These are phyloP conservation scores for Clarireedia paspali DNA, from an alignment of 2,329 filamentous ascomycete species.

Conservation along the genomic window DNA sequence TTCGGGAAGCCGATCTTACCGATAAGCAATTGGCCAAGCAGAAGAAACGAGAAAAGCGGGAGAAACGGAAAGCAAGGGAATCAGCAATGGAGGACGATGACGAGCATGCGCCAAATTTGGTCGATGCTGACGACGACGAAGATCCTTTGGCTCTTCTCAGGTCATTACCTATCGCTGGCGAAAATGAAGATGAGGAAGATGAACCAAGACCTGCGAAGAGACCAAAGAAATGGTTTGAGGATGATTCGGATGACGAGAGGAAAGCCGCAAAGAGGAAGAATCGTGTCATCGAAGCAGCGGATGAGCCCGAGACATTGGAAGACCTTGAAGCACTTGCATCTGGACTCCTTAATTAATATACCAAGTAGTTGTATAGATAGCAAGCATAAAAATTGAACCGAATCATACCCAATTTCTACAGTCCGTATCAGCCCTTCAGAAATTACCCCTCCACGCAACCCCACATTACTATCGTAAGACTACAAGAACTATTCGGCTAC, in stretches of 20 bases:
- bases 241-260: conserved; percentile 46
- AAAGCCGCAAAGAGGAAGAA: conserved; percentile 39
- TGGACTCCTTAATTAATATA: conserved; percentile 50
- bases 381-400: not conserved
- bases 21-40: conserved; percentile 78
- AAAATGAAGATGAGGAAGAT: conserved; percentile 40
- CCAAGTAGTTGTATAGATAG: not conserved
- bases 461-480: not conserved
- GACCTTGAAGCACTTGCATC: conserved; percentile 72
- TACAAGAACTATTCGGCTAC: not conserved
- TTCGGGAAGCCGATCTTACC: conserved; percentile 65
- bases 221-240: conserved; percentile 73
- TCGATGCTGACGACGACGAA: conserved; percentile 35
- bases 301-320: conserved; percentile 71
- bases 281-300: conserved; percentile 52
- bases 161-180: conserved; percentile 44
- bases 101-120: conserved; percentile 23
- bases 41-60: conserved; percentile 68
- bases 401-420: not conserved
- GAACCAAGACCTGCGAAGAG: conserved; percentile 53
- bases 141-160: conserved; percentile 51
- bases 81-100: conserved; percentile 39
- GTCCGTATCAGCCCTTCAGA: not conserved
- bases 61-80: conserved; percentile 54
- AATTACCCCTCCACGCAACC: conserved; percentile 5